Evolutionary conservation across 2,329 filamentous ascomycete genomes (phyloP), one percentile per base, ranked within the genome.

Genomic region (Mollisia scopiformis): DNA sequence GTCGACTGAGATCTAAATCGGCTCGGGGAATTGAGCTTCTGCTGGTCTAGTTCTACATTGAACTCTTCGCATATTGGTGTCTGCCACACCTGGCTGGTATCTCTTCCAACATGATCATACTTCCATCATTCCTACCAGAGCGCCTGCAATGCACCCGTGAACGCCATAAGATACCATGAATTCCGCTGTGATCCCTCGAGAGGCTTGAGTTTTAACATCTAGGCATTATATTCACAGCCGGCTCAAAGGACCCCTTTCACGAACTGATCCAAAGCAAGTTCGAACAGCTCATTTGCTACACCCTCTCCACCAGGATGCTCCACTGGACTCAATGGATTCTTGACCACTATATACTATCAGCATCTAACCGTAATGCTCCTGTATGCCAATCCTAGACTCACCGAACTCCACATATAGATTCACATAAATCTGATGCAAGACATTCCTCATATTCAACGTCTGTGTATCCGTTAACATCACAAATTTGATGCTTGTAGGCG

Each of bases 381-480:
- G 14, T 23, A 19, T 23, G n/a, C 41, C 52, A 10, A 43, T 19
- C 7, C 14, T 27, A 21, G 16, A 78, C 82, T 61, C 76, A 92
- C 90, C 89, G 72, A 95, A 99, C 79, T 99, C 95, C 19, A 99
- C 94, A 80, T 95, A 99, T 25, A 98, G 85, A 75, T 96, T 98
- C 61, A 97, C 96, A 76, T 97, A 99, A 65, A 99, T 97, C 82
- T 99, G 95, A 75, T 99, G 93, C 72, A 99, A 79, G 23, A 96
- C 94, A 70, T 96, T 92, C 47, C 93, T 87, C 87, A 99, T 94
- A 77, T 93, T 97, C 68, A 90, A 85, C 60, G 92, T 91, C 68
- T 87, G 90, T 37, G 91, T 91, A 78, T 98, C 95, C 25, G 95
- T 98, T 73, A 98, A 83, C 88, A 99, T 92, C 73, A 97, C 93